Percentiles rank a stretch among this genome's conserved stretches.
phyloP scores from a whole-genome alignment of 768 basidiomycete genomes.

The Calocybe cyanea region DNA sequence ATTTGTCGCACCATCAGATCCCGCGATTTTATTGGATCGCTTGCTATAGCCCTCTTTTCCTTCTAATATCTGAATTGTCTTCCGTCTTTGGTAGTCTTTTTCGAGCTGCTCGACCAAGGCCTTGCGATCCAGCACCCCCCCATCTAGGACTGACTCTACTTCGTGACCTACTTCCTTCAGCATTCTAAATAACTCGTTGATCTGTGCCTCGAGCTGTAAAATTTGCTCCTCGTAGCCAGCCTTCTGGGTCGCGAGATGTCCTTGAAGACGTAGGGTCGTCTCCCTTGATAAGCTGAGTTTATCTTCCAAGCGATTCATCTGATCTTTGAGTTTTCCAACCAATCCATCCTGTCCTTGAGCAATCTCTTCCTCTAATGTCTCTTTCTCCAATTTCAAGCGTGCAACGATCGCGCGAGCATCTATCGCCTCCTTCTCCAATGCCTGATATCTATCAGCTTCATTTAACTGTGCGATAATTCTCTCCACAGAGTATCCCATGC shows the following conservation, averaged over 20 bases:
- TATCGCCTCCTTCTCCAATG: constrained; percentile 73
- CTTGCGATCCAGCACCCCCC: constrained; percentile 72
- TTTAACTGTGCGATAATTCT: constrained; percentile 86
- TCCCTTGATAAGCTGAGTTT: constrained; percentile 77
- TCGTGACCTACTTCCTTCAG: constrained; percentile 79
- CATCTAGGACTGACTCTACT: constrained; percentile 70
- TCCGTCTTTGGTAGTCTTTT: constrained; percentile 76
- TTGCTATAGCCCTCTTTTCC: constrained; percentile 45
- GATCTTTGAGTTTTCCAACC: constrained; percentile 75
- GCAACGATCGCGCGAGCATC: constrained; percentile 61
- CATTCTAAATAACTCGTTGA: constrained; percentile 93
- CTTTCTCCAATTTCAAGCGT: constrained; percentile 77
- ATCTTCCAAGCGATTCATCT: constrained; percentile 67
- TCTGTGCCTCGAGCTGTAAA: constrained; percentile 85
- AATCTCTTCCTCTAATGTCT: constrained; percentile 76
- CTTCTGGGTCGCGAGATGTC: constrained; percentile 75
- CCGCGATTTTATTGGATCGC: constrained; percentile 24
- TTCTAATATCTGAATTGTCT: constrained; percentile 84
- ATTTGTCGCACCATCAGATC: constrained; percentile 7
- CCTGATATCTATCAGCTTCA: constrained; percentile 79
- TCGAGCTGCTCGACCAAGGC: constrained; percentile 77
- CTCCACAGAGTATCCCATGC: constrained; percentile 87
- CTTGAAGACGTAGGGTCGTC: constrained; percentile 70
- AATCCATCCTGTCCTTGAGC: constrained; percentile 78
- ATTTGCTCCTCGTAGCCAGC: constrained; percentile 81